Conservation (phyloP, 2,329 filamentous ascomycete genomes). For the Apiospora malaysiana region DNA sequence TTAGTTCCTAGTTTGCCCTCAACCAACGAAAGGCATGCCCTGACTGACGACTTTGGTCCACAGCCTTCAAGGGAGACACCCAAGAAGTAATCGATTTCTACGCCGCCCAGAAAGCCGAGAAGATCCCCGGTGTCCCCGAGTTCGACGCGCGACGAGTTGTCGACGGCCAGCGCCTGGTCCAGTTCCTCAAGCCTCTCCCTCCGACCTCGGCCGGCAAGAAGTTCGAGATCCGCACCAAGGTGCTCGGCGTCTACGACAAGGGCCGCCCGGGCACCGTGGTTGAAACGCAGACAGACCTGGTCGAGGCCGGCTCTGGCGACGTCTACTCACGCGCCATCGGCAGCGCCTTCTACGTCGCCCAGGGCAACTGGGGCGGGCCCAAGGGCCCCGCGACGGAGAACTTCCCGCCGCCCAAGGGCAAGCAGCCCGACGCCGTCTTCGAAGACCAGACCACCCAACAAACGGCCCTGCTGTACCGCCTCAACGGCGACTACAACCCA, state of each 20-base stretch:
- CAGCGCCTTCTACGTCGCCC: slow-evolving; percentile 80
- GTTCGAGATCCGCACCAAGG: slow-evolving; percentile 79
- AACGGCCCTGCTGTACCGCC: slow-evolving; percentile 78
- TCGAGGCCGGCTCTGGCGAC: slow-evolving; percentile 72
- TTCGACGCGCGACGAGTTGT: slow-evolving; percentile 78
- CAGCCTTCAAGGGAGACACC: slow-evolving; percentile 76
- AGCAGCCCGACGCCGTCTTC: slow-evolving; percentile 72
- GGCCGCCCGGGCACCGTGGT: slow-evolving; percentile 82
- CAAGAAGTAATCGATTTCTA: slow-evolving; percentile 88
- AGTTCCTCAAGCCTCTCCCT: slow-evolving; percentile 78
- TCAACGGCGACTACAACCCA: slow-evolving; percentile 95
- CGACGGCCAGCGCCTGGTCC: slow-evolving; percentile 82
- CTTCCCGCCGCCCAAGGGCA: slow-evolving; percentile 77
- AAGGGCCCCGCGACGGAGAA: slow-evolving; percentile 83
- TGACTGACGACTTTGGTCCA: slow-evolving; percentile 23
- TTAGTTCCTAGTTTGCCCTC: background rate
- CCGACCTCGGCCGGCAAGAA: slow-evolving; percentile 71
- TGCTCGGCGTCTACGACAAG: slow-evolving; percentile 89
- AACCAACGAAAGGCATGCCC: slow-evolving; percentile 14
- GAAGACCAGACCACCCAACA: slow-evolving; percentile 73
- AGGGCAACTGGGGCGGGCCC: slow-evolving; percentile 84
- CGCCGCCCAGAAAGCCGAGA: slow-evolving; percentile 66
- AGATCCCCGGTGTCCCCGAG: slow-evolving; percentile 77
- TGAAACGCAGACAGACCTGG: slow-evolving; percentile 78
- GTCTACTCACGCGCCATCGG: slow-evolving; percentile 73